Base-by-base conservation (phyloP, 208 protist species). In the Borovskyia barvae region DNA sequence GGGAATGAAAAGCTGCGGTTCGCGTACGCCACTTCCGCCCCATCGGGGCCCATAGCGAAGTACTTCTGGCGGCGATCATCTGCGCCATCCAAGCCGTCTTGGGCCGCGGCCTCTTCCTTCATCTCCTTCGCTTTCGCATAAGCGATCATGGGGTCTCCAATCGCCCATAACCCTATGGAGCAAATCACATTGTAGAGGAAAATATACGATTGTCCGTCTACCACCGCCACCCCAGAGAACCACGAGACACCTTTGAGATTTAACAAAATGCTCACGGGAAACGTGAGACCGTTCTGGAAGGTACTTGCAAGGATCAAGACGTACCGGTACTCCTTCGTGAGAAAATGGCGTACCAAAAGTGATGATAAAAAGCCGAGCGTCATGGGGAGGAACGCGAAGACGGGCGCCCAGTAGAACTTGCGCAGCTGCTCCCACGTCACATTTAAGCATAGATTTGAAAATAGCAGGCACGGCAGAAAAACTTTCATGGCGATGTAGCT, bases 201-300 rank as follows among this genome's bases (percentile, higher is more conserved):
- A 19, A 93, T 75, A 64, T 86, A 87, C 3, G 64, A 68, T 55
- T 78, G 49, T 33, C 66, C 80, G 15, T 75, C 57, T 5, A 73
- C 45, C 19, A 67, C 66, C 11, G 47, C 62, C 20, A 47, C 22
- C 4, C 7, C 41, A 28, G 47, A 72, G 41, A 83, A 65, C 85
- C 78, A 90, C n/a, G 48, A 29, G n/a, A 90, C 55, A n/a, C 72
- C 80, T 20, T 82, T 85, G 24, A 93, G 51, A 41, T 81, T 82
- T 7, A 87, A 40, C 25, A 89, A 11, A 14, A 90, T 42, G 30
- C 67, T 72, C 22, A 87, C 55, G 0, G 72, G 67, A 49, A 91
- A 87, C 17, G 80, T 80, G 11, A 93, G 54, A 1, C 83, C 76
- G 49, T 87, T 91, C 40, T 85, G 81, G 69, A 91, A 90, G n/a